A percentile compares a stretch with the other conserved stretches of the same genome.
These are phyloP conservation scores for Umbilicus rupestris DNA, from an alignment of 164 flowering plant species.

Conservation along the genomic window DNA sequence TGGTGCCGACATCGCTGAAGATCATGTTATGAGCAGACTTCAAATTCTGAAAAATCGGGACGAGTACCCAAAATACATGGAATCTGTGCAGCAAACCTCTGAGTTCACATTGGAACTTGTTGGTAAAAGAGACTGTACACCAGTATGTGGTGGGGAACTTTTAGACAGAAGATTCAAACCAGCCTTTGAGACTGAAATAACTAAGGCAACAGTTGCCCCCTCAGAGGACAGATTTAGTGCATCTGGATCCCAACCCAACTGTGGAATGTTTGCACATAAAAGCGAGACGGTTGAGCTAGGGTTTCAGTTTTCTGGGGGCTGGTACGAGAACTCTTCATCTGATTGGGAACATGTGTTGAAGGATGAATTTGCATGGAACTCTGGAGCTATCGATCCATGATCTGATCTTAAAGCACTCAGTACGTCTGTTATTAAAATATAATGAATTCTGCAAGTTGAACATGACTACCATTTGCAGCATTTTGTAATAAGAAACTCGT, in stretches of 20 bases:
- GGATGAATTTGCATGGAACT: conserved; percentile 29
- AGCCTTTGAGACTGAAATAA: not conserved
- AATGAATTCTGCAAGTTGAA: not conserved
- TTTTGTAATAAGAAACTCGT: not conserved
- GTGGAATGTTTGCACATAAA: conserved; percentile 2
- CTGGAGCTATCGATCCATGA: not conserved
- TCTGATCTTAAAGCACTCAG: not conserved
- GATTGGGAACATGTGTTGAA: conserved; percentile 75
- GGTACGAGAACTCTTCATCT: conserved; percentile 32
- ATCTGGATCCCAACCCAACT: conserved; percentile 11
- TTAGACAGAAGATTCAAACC: not conserved
- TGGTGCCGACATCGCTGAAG: conserved; percentile 18
- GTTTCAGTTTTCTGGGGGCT: conserved; percentile 17
- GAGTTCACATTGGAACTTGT: conserved; percentile 12
- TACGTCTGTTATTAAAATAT: not conserved
- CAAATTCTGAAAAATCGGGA: conserved; percentile 26
- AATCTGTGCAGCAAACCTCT: conserved; percentile 13
- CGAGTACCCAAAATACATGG: conserved; percentile 18
- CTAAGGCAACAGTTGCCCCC: not conserved
- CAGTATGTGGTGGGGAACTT: conserved; percentile 7
- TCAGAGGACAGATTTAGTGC: conserved; percentile 8
- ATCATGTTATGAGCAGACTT: conserved; percentile 33
- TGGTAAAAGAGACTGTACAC: conserved; percentile 14
- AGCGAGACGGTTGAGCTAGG: conserved; percentile 6
- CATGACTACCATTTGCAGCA: not conserved